A percentile compares a stretch with the other conserved stretches of the same genome.
phyloP scores from a whole-genome alignment of 805 yeast genomes.

The Metschnikowia baotianmanensis region DNA sequence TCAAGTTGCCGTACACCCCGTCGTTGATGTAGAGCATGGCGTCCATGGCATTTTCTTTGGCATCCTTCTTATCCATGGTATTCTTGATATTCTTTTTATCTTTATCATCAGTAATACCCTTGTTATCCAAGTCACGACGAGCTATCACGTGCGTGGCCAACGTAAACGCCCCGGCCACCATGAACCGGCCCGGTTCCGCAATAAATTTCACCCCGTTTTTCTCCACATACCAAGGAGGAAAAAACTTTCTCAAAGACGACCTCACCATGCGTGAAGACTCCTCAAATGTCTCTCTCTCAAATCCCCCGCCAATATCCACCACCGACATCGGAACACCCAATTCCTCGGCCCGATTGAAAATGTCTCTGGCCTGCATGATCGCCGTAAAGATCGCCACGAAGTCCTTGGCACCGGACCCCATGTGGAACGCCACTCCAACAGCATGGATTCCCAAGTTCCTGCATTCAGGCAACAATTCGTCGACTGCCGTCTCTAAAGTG shows the following conservation, averaged over 20 bases:
- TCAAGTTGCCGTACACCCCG: constrained; percentile 94
- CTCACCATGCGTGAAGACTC: constrained; percentile 58
- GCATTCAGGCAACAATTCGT: constrained; percentile 59
- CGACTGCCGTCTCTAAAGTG: constrained; percentile 48
- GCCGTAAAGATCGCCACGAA: constrained; percentile 66
- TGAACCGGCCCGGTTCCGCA: constrained; percentile 93
- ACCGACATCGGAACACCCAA: constrained; percentile 48
- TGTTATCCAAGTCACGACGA: constrained; percentile 49
- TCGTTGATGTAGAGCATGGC: constrained; percentile 88
- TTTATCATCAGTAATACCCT: no score
- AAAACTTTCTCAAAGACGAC: constrained; percentile 52
- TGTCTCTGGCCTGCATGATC: constrained; percentile 60
- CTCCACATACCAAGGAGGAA: constrained; percentile 44
- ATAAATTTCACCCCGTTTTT: constrained; percentile 47
- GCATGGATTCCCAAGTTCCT: constrained; percentile 59
- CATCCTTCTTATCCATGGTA: no score
- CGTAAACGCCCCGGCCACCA: constrained; percentile 82
- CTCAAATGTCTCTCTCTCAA: constrained; percentile 60
- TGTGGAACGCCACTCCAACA: constrained; percentile 90
- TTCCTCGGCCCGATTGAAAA: constrained; percentile 59
- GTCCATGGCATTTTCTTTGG: constrained; percentile 28
- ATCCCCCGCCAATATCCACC: constrained; percentile 95
- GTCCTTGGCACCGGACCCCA: constrained; percentile 91
- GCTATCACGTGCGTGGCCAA: constrained; percentile 84
- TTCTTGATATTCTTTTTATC: no score